These are phyloP conservation scores for Dactylis glomerata DNA, from an alignment of 176 grass and related monocot species.

Conservation along the genomic window DNA sequence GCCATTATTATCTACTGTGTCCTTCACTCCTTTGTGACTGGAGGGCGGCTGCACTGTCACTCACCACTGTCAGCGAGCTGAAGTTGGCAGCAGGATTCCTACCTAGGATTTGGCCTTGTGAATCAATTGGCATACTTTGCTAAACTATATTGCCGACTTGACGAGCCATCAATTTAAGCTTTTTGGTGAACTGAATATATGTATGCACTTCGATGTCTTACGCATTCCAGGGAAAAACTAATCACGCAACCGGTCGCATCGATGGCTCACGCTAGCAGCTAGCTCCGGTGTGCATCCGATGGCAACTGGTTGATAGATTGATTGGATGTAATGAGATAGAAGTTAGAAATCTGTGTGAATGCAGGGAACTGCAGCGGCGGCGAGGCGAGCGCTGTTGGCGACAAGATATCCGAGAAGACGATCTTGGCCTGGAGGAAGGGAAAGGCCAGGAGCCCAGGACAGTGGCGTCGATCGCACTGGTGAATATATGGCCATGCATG, in stretches of 20 bases:
- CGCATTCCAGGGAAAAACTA: background rate
- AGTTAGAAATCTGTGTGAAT: too few species aligned
- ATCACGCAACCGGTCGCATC: too few species aligned
- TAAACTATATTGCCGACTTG: background rate
- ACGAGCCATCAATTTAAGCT: background rate
- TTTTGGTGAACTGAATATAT: background rate
- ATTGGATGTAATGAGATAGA: too few species aligned
- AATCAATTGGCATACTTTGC: background rate
- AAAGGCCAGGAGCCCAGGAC: too few species aligned
- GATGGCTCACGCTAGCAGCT: background rate
- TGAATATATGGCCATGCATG: too few species aligned
- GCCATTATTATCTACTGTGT: background rate
- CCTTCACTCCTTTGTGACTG: background rate
- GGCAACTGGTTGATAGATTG: background rate
- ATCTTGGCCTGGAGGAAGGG: too few species aligned
- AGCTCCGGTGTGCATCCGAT: too few species aligned
- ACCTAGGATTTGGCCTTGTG: background rate
- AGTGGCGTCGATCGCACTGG: too few species aligned
- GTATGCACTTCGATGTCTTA: background rate
- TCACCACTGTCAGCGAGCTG: background rate
- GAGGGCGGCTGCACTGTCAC: background rate
- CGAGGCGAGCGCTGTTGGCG: too few species aligned
- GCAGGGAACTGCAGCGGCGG: too few species aligned
- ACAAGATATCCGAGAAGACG: too few species aligned
- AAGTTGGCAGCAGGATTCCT: background rate